Base-by-base conservation (phyloP, 257 asterid species). In the Echites panduratus region DNA sequence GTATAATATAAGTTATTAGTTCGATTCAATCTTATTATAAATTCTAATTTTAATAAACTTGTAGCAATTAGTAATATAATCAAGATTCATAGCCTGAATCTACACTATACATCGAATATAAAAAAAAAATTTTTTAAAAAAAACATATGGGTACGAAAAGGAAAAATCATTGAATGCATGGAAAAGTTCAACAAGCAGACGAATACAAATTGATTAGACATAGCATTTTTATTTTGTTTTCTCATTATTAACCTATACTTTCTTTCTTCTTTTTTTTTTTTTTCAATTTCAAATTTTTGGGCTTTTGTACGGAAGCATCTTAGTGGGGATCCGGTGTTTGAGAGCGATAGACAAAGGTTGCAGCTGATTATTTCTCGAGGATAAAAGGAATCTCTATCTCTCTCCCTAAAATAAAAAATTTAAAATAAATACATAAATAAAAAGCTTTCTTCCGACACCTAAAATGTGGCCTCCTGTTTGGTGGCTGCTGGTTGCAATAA, bases 401-500 rank as follows among this genome's bases (percentile, higher is more conserved):
- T 7, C 11, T 0, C 16, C 17, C 24, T 8, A 45, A 45, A 45
- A 45, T 45, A 45, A 43, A 43, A 43, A 0, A n/a, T n/a, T n/a
- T n/a, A n/a, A n/a, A n/a, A n/a, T n/a, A n/a, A n/a, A n/a, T n/a
- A n/a, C n/a, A n/a, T n/a, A n/a, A n/a, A n/a, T n/a, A n/a, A n/a
- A n/a, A 13, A n/a, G 43, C 71, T 44, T 40, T 64, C 74, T 35
- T 68, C 83, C 78, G 77, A 79, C 83, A 75, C 81, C 64, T 26
- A 77, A 80, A 77, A 65, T 70, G 79, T 75, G 76, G 66, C 78
- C 73, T 68, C 72, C 48, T 69, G 73, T 84, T 81, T 82, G 85
- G 85, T 81, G 81, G 86, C 82, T 83, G 87, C 89, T 71, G 73
- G 77, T 72, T 73, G 74, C 9, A n/a, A 32, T 32, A 32, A 32